Base-by-base conservation (phyloP, 2,329 filamentous ascomycete species). In the Cladosporium velox region DNA sequence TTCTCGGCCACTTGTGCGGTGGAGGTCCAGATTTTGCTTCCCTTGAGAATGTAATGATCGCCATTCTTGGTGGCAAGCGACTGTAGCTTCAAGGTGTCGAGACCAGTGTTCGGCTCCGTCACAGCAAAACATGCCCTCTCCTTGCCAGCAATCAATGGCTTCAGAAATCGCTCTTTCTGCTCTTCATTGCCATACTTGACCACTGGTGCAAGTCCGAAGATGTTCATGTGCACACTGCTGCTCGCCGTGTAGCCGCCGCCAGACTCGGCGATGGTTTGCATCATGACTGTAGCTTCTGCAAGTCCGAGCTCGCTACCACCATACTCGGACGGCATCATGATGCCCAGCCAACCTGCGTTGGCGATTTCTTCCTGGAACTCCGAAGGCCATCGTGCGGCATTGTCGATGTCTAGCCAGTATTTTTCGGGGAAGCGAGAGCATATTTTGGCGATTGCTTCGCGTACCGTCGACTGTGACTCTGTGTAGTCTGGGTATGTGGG, bases 141-240 rank as follows among this genome's bases (percentile, higher is more conserved):
- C 35, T 74, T 70, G 4, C 80, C 80, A 5, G 72, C 73, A 52
- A 82, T 79, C 59, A 82, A 67, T 1, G 80, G 79, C 4, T 69
- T 66, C 0, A 82, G 70, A 73, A 77, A 81, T 1, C 78, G 69
- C 52, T 75, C 68, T 69, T 78, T 80, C 69, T 82, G 80, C 70
- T 81, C 79, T 18, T 78, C 76, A 0, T 72, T 80, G 3, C 77
- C 80, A 54, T 79, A 82, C 67, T 82, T 82, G 14, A 78, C 77
- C 0, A 83, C 80, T 0, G 81, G 81, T 57, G 80, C 79, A 2
- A 82, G 69, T 0, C 80, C 80, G 66, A 82, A 83, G 34, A 83
- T 82, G 63, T 83, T 83, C 79, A 82, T 82, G 62, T 83, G 81
- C 14, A 83, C 77, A 0, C 78, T 78, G 8, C 76, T 79, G 1